phyloP scores from a whole-genome alignment of 495 filamentous ascomycete genomes.

The Annulohypoxylon moriforme region DNA sequence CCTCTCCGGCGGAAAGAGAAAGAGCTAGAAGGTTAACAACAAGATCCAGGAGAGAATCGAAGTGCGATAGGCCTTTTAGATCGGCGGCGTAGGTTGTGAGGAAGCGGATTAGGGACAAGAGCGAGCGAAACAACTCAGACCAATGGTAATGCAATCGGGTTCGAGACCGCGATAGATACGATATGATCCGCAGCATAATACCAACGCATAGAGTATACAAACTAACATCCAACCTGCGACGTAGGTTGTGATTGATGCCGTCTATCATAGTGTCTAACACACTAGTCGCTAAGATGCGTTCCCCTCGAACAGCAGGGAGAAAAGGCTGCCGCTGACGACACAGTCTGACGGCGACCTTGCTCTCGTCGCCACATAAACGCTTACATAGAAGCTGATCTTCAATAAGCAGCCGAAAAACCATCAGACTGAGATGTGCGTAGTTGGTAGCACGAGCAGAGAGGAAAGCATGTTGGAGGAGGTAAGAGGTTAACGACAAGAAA shows the following conservation, averaged over 20 bases:
- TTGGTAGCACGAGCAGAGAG: constrained; percentile 78
- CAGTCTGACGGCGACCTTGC: constrained; percentile 77
- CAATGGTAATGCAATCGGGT: constrained; percentile 89
- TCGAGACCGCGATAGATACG: constrained; percentile 82
- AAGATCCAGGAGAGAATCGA: constrained; percentile 70
- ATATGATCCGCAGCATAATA: constrained; percentile 81
- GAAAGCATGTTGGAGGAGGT: constrained; percentile 92
- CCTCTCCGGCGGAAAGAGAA: constrained; percentile 86
- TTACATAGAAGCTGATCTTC: constrained; percentile 90
- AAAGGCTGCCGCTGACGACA: constrained; percentile 91
- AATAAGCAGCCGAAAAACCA: constrained; percentile 85
- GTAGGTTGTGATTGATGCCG: constrained; percentile 93
- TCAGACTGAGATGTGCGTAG: constrained; percentile 85
- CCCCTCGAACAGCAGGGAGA: constrained; percentile 77
- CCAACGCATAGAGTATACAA: constrained; percentile 86
- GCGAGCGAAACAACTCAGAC: constrained; percentile 91
- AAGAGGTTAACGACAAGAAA: constrained; percentile 90
- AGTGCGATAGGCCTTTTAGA: constrained; percentile 69
- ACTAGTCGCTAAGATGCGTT: constrained; percentile 76
- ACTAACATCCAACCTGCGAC: constrained; percentile 82
- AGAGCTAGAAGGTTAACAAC: constrained; percentile 88
- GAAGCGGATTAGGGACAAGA: constrained; percentile 91
- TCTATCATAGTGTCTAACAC: constrained; percentile 89
- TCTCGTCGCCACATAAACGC: constrained; percentile 83
- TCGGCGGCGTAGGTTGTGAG: constrained; percentile 85